Percentiles rank a stretch among this genome's conserved stretches.
Evolutionary conservation across 805 yeast species (phyloP).

Genomic region (Hanseniaspora vineae): DNA sequence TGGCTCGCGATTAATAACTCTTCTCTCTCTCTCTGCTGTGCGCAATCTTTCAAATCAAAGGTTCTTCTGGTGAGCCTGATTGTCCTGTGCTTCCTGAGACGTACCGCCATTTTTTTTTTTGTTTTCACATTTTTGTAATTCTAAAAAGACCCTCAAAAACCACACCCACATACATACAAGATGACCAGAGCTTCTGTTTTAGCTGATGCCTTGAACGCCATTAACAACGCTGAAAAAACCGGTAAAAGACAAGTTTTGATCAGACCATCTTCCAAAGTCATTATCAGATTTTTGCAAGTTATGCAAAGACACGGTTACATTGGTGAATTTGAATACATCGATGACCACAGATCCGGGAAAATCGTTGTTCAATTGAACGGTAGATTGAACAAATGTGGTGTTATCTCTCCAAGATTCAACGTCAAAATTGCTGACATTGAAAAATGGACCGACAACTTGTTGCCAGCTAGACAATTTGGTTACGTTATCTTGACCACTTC

Average conservation of each 20-base stretch:
- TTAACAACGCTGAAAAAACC: constrained; percentile 98
- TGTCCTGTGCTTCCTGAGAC: too few relatives aligned
- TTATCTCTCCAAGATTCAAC: constrained; percentile 97
- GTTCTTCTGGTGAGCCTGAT: too few relatives aligned
- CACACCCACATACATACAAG: constrained; percentile 18
- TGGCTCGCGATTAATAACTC: too few relatives aligned
- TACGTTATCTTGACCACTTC: constrained; percentile 95
- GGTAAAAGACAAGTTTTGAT: constrained; percentile 98
- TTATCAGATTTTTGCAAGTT: constrained; percentile 90
- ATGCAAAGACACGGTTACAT: constrained; percentile 99
- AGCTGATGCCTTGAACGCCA: constrained; percentile 96
- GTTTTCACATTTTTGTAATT: too few relatives aligned
- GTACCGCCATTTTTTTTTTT: too few relatives aligned
- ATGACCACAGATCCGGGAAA: constrained; percentile 98
- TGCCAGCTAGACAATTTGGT: constrained; percentile 99
- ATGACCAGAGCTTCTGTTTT: constrained; percentile 98
- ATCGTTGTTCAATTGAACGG: constrained; percentile 94
- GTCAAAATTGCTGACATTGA: constrained; percentile 90
- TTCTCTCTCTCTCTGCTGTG: too few relatives aligned
- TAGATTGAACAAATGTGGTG: constrained; percentile 98
- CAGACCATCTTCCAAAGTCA: constrained; percentile 97
- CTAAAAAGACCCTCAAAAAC: not conserved
- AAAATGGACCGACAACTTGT: constrained; percentile 96
- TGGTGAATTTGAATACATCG: constrained; percentile 96
- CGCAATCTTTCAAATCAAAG: too few relatives aligned